Conservation (phyloP, 1,284 basidiomycete genomes). For the Heterobasidion irregulare region DNA sequence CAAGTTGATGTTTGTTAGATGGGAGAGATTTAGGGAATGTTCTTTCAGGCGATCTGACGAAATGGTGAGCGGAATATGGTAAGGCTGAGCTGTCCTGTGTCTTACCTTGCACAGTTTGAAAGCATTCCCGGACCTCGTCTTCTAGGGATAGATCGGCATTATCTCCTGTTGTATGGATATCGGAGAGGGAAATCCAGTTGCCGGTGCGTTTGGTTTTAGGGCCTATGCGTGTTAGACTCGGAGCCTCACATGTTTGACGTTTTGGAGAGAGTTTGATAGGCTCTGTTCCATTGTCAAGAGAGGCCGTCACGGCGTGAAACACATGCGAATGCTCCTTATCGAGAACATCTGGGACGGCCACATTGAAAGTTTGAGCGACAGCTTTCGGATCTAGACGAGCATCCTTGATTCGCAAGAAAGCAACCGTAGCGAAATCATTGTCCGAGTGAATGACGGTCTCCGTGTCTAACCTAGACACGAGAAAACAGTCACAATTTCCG, state of each 20-base stretch:
- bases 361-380: constrained; percentile 8
- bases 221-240: not conserved
- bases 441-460: constrained; percentile 73
- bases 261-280: not conserved
- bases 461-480: constrained; percentile 41
- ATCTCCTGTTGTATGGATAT: constrained; percentile 30
- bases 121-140: constrained; percentile 59
- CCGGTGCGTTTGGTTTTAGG: constrained; percentile 16
- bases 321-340: constrained; percentile 21
- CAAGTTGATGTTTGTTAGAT: constrained; percentile 77
- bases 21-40: constrained; percentile 42
- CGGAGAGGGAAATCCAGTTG: constrained; percentile 51
- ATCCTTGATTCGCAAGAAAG: constrained; percentile 73
- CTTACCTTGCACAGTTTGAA: constrained; percentile 47
- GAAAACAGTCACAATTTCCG: not conserved
- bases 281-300: constrained; percentile 19
- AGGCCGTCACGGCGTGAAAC: too few relatives aligned
- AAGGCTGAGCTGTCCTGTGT: not conserved
- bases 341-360: constrained; percentile 43
- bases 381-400: constrained; percentile 55
- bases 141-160: constrained; percentile 31
- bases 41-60: constrained; percentile 39
- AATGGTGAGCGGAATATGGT: constrained; percentile 2
- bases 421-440: constrained; percentile 76
- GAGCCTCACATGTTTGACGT: not conserved